Evolutionary conservation across 2,329 filamentous ascomycete species (phyloP).

Genomic region (Raffaelea ambrosiae): DNA sequence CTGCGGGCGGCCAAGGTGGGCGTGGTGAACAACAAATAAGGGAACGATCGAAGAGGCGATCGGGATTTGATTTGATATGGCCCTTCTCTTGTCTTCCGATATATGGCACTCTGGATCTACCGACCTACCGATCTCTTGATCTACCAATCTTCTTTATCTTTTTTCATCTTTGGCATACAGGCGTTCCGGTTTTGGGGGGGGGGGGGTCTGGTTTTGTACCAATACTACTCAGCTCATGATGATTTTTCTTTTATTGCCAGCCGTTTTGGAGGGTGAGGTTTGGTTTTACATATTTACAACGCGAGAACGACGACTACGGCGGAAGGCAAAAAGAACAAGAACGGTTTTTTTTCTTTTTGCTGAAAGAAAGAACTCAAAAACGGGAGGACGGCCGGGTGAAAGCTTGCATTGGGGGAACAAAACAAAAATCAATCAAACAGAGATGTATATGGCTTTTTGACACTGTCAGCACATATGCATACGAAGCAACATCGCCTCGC

Average conservation of each 20-base stretch:
- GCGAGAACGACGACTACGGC: too few species aligned
- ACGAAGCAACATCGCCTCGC: too few species aligned
- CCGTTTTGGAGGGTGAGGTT: not conserved
- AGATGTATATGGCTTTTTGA: too few species aligned
- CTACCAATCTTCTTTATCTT: not conserved
- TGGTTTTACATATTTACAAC: not conserved
- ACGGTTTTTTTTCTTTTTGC: too few species aligned
- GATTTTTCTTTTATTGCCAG: not conserved
- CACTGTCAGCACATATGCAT: too few species aligned
- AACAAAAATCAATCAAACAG: not conserved
- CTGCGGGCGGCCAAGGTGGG: constrained; percentile 92
- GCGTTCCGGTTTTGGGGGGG: constrained; percentile 6
- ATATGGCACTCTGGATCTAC: not conserved
- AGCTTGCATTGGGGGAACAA: too few species aligned
- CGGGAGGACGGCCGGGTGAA: too few species aligned
- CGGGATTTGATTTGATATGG: not conserved
- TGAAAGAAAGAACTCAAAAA: too few species aligned
- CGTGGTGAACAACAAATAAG: constrained; percentile 72
- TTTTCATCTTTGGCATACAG: constrained; percentile 6
- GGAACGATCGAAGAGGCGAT: too few species aligned
- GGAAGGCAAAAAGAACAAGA: not conserved
- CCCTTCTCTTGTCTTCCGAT: not conserved
- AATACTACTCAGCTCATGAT: constrained; percentile 15
- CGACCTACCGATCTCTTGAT: not conserved
- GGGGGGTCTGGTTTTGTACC: constrained; percentile 1